Base-by-base conservation (phyloP, 345 rosid species). In the Moringa oleifera region DNA sequence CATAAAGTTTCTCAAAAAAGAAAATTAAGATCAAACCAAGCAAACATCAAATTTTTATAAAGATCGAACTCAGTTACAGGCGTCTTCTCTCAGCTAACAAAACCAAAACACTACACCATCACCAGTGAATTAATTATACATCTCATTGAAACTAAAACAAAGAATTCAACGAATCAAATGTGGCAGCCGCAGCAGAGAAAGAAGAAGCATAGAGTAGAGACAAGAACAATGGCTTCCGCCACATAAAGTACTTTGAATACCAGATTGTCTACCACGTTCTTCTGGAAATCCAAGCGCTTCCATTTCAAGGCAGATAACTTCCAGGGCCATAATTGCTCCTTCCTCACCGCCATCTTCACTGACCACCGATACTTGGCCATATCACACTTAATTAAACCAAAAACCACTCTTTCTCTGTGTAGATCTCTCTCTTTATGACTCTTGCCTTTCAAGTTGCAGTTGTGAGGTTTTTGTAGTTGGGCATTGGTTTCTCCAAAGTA, bases 161-260 rank as follows among this genome's bases (percentile, higher is more conserved):
- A 41, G 13, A 4, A 41, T 4, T 41, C 31, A 20, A 57, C 3
- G 24, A 7, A 61, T 80, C 75, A 86, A 19, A 88, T 58, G 71
- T 75, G 88, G 77, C 93, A 84, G 58, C 96, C 89, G 53, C 87
- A 84, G 67, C 87, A 86, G 58, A 86, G 80, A 68, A 77, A 78
- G 81, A 86, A 89, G 89, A 86, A 86, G 51, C 90, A 84, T 55
- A 86, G 79, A n/a, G 84, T 79, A 13, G 88, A 84, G 65, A 84
- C 78, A 33, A 86, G 77, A 60, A 86, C 86, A 15, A 84, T 5
- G 60, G 75, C 87, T 75, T 89, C 96, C 0, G 78, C 83, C 36
- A 77, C 83, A 19, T 78, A 86, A 64, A 82, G 60, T 25, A 86
- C 63, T 55, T 71, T 81, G 80, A 76, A 89, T 31, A 82, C 64